These are phyloP conservation scores for Comarum palustre DNA, from an alignment of 306 rosid species.

Conservation along the genomic window DNA sequence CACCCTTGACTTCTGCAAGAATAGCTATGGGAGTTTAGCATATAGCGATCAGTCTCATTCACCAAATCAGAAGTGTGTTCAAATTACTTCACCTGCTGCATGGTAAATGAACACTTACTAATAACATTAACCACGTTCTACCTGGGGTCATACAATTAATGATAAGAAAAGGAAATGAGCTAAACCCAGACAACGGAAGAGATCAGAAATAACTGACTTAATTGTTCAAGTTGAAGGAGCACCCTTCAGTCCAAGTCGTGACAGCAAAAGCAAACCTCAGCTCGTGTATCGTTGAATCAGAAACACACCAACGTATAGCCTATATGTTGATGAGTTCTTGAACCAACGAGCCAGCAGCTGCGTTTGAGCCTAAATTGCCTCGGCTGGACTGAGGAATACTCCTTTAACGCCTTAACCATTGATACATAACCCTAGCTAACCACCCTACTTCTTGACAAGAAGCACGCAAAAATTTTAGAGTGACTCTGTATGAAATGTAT, in stretches of 20 bases:
- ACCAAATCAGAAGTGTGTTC: neutral
- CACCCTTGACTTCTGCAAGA: neutral
- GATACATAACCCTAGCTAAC: too few species aligned
- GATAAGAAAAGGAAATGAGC: too few species aligned
- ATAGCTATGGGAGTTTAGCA: too few species aligned
- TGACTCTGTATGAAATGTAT: neutral
- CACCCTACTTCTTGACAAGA: too few species aligned
- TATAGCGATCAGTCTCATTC: neutral
- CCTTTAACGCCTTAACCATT: constrained; percentile 30
- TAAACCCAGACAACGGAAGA: neutral
- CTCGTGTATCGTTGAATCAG: constrained; percentile 93
- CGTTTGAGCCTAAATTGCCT: constrained; percentile 39
- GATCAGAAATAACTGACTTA: neutral
- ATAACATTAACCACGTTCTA: neutral
- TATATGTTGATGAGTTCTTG: constrained; percentile 44
- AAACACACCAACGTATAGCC: constrained; percentile 43
- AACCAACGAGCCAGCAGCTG: constrained; percentile 98
- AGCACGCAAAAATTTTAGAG: too few species aligned
- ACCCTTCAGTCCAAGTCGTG: constrained; percentile 99
- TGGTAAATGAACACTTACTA: neutral
- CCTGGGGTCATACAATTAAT: too few species aligned
- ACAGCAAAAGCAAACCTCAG: constrained; percentile 54
- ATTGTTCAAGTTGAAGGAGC: constrained; percentile 38
- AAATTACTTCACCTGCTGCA: neutral
- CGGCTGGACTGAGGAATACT: constrained; percentile 95